Conservation (phyloP, 352 stramenopile species). For the Blastocystis sp. region DNA sequence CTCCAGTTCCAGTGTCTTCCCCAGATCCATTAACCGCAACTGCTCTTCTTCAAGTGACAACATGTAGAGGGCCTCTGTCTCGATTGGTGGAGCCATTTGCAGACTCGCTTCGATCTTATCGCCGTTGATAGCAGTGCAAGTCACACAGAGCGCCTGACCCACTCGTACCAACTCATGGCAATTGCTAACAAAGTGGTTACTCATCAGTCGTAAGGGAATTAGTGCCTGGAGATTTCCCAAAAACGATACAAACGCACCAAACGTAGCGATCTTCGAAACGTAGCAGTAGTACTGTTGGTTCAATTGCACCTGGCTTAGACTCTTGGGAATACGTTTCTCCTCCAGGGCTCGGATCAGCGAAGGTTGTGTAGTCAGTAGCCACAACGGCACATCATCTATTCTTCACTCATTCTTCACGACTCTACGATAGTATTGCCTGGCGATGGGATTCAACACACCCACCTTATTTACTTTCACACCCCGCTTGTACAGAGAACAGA, state of each 20-base stretch:
- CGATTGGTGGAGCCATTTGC: neutral
- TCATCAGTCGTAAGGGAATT: neutral
- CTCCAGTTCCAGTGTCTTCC: neutral
- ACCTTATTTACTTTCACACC: conserved; percentile 18
- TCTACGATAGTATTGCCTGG: neutral
- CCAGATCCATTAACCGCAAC: conserved; percentile 8
- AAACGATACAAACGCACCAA: conserved; percentile 5
- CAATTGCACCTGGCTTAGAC: neutral
- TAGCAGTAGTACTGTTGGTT: neutral
- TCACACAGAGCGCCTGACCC: conserved; percentile 16
- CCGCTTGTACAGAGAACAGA: neutral
- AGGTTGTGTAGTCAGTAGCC: conserved; percentile 18
- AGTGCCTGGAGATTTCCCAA: neutral
- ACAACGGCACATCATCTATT: neutral
- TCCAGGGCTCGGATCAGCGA: neutral
- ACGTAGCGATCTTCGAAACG: neutral
- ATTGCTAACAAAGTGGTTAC: neutral
- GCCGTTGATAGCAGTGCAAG: neutral
- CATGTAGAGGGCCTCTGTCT: neutral
- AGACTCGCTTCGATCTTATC: neutral
- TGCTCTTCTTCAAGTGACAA: neutral
- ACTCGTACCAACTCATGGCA: neutral
- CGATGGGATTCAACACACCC: neutral
- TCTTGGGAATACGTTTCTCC: neutral
- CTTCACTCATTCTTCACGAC: neutral